These are phyloP conservation scores for Aspergillus texensis DNA, from an alignment of 2,329 filamentous ascomycete genomes.

Conservation along the genomic window DNA sequence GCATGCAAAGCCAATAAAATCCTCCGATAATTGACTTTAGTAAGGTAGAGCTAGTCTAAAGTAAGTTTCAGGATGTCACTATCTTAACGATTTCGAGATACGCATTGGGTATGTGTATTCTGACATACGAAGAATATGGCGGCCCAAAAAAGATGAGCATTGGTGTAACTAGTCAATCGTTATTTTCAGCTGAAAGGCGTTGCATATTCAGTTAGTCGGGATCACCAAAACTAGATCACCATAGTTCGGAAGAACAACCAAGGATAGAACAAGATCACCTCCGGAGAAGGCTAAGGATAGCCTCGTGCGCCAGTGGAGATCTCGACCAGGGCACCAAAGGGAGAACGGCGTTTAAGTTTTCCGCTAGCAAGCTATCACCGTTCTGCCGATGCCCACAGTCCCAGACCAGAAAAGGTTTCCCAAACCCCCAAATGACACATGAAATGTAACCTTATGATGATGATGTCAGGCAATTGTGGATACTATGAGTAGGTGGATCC, in stretches of 20 bases:
- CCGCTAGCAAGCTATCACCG: not conserved
- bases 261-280: not conserved
- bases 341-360: not conserved
- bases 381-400: not conserved
- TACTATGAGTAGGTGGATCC: not conserved
- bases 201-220: not conserved
- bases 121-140: not conserved
- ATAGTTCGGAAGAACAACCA: not conserved
- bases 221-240: not conserved
- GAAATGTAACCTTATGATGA: not conserved
- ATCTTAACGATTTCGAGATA: not conserved
- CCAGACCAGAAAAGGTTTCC: not conserved
- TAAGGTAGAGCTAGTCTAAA: not conserved
- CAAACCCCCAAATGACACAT: not conserved
- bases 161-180: not conserved
- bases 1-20: not conserved
- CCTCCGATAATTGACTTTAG: not conserved
- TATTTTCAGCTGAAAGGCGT: not conserved
- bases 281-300: not conserved
- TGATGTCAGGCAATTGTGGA: not conserved
- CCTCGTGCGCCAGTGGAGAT: not conserved
- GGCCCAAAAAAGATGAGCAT: not conserved
- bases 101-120: not conserved
- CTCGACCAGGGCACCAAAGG: not conserved
- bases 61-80: not conserved